Evolutionary conservation across 2,329 filamentous ascomycete genomes (phyloP), one percentile per base, ranked within the genome.

Genomic region (Fusarium zealandicum): DNA sequence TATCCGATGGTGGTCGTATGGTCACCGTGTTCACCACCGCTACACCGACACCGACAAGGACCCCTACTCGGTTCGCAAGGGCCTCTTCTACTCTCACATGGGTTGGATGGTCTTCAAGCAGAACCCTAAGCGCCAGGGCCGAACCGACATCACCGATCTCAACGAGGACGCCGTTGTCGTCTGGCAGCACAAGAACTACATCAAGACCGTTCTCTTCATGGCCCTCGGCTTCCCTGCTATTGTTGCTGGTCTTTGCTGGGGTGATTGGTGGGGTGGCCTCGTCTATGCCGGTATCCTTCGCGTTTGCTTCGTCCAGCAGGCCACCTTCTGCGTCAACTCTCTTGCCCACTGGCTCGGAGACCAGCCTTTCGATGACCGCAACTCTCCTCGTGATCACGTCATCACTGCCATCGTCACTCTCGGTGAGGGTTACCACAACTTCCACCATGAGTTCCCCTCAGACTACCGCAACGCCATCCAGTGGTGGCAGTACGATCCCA

Each of bases 91-190:
- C 83, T 92, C 85, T 13, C 72, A 77, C 78, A 80, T 96, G 51
- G 91, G 91, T 69, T 96, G 91, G 91, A 95, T 96, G 90, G 77
- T 96, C 70, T 87, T 96, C 83, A 93, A 93, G 82, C 91, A 96
- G 79, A 93, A 96, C 80, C 90, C 90, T 63, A 93, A 93, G 83
- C 84, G 89, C 59, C 90, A 92, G 69, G 92, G 92, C 69, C 90
- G 91, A 59, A 93, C 90, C 74, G 91, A 96, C 68, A 95, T 96
- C 70, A 88, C 89, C 68, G 92, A 96, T 70, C 80, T 96, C 65
- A 95, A 95, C 78, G 90, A 93, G 73, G 90, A 95, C 70, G 81
- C 88, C 42, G 84, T 96, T 54, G 91, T 96, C 36, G 84, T 93
- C 66, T 95, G 88, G 88, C 91, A 96, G 77, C 91, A 96, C 81